phyloP scores from a whole-genome alignment of 2,329 filamentous ascomycete genomes.

The Clonostachys sp. region DNA sequence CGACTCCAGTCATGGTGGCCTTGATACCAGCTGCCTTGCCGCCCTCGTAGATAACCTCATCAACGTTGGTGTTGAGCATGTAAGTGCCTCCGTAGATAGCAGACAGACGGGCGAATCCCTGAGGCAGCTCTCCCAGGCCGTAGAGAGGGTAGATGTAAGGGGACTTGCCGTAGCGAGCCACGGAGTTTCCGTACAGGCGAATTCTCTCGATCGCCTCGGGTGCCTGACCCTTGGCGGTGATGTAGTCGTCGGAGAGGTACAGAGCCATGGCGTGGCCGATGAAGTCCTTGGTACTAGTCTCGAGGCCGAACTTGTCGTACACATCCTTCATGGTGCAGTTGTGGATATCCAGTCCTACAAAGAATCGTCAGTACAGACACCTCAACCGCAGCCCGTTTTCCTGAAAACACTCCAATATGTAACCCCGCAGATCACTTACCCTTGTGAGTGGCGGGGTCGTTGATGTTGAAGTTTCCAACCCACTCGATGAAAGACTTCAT shows the following conservation, averaged over 20 bases:
- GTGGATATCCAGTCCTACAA: constrained; percentile 71
- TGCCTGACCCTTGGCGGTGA: constrained; percentile 66
- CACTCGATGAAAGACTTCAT: constrained; percentile 97
- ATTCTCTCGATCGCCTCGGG: constrained; percentile 89
- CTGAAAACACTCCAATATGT: background rate
- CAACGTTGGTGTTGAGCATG: constrained; percentile 95
- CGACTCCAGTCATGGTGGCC: constrained; percentile 88
- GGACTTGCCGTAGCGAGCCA: constrained; percentile 95
- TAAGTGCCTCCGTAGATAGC: constrained; percentile 99
- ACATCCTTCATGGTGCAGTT: constrained; percentile 93
- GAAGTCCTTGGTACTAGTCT: constrained; percentile 86
- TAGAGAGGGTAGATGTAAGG: constrained; percentile 99
- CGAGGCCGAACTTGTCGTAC: constrained; percentile 95
- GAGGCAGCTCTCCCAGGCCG: constrained; percentile 92
- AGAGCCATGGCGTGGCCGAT: constrained; percentile 98
- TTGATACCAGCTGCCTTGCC: constrained; percentile 92
- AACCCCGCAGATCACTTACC: constrained; percentile 47
- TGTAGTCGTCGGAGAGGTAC: constrained; percentile 86
- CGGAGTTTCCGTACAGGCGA: constrained; percentile 93
- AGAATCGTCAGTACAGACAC: background rate
- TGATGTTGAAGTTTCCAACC: constrained; percentile 80
- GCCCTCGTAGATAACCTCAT: constrained; percentile 82
- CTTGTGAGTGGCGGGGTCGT: constrained; percentile 83
- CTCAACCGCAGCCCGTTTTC: background rate
- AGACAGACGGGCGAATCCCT: constrained; percentile 94